Evolutionary conservation across 192 early-diverging fungal species (phyloP), one percentile per base, ranked within the genome.

Genomic region (Gonapodya sp.): DNA sequence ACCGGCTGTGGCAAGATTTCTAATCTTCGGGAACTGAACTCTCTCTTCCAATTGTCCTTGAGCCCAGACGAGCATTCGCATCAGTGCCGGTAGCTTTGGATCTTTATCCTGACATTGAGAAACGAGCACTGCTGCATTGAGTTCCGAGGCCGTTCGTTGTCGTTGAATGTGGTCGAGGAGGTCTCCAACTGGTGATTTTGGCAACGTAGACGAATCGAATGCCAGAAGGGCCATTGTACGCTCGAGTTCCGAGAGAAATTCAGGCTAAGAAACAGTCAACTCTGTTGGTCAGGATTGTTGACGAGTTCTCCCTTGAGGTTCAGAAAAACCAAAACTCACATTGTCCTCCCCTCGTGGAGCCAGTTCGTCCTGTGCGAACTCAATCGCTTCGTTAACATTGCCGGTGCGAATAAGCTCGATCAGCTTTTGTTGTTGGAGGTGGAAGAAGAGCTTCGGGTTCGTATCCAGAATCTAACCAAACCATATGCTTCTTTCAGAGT

Each of bases 291-390:
- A 88, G 35, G 77, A 73, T 36, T 36, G 34, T 73, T 30, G 18
- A 2, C 31, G 30, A 36, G 73, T 31, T 0, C 36, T 8, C 2
- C 36, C 31, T 33, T 0, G 36, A 73, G 83, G 31, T 1, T 0
- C n/a, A 24, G 33, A n/a, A 78, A 46, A 81, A 35, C 73, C 24
- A 78, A 18, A 31, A 24, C 82, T 74, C 85, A 94, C 93, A 85
- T 96, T 95, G 83, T 98, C 96, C 85, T 98, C 97, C 1, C 97
- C 98, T 34, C 95, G 91, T n/a, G 97, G 95, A 18, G 97, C 97
- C 85, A 99, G 87, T 84, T 98, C 97, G 37, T 98, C 97, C 82
- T 95, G 94, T 1, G 98, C 98, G 90, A 98, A 99, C 82, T 94
- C 92, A 30, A 99, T 86, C 0, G 97, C 98, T 74, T 95, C 95